Evolutionary conservation across 2,329 filamentous ascomycete genomes (phyloP).

Genomic region (Ceratocystiopsis minuta): DNA sequence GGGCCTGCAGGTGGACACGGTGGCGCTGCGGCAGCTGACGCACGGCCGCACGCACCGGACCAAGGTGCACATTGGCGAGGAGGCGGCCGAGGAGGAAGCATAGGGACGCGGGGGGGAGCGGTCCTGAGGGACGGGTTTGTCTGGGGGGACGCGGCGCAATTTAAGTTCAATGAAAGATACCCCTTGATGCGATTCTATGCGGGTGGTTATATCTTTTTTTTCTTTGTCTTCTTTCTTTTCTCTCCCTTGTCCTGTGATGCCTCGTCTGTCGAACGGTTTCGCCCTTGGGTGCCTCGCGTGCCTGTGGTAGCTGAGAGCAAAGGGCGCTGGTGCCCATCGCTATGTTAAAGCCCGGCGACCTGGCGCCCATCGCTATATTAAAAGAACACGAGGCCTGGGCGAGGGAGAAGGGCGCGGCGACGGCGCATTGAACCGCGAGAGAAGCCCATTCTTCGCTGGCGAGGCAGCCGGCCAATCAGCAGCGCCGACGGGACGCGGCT

Average conservation of each 20-base stretch:
- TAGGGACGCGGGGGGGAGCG: background rate
- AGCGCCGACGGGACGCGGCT: too few species aligned
- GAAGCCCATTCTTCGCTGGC: background rate
- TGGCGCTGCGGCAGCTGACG: slow-evolving; percentile 75
- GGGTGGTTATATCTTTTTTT: background rate
- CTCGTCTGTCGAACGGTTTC: too few species aligned
- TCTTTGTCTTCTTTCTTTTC: background rate
- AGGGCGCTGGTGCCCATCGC: slow-evolving; percentile 1
- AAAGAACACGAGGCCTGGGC: background rate
- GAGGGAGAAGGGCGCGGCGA: background rate
- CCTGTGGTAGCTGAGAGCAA: too few species aligned
- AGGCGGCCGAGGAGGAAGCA: slow-evolving; percentile 38
- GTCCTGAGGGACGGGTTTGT: background rate
- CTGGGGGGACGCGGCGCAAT: slow-evolving; percentile 9
- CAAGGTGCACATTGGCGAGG: slow-evolving; percentile 72
- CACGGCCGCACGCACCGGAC: slow-evolving; percentile 51
- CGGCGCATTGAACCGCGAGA: background rate
- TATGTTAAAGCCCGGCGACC: background rate
- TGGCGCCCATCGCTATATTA: background rate
- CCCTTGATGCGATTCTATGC: slow-evolving; percentile 4
- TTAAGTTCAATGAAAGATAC: too few species aligned
- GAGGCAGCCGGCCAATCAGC: too few species aligned
- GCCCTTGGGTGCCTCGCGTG: too few species aligned
- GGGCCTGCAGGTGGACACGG: slow-evolving; percentile 74
- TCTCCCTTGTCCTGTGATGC: too few species aligned